Evolutionary conservation across 371 early-diverging fungal species (phyloP), one percentile per base, ranked within the genome.

Genomic region (Mucor indicus): DNA sequence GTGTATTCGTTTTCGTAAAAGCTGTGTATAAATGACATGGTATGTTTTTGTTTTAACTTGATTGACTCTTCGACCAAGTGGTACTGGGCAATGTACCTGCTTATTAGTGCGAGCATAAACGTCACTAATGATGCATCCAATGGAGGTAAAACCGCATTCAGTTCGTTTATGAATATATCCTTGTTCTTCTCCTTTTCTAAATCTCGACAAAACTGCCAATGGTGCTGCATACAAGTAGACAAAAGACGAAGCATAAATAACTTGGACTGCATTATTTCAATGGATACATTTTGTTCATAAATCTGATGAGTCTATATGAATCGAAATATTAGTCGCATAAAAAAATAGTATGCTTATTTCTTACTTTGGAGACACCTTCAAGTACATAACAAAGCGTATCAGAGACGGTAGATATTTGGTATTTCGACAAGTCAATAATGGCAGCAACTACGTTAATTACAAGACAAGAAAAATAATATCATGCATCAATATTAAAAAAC

Each of bases 241-340:
- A 90, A 53, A 41, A 91, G 60, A 40, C 83, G 77, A 45, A 91
- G 75, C 12, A 89, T 69, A 67, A 86, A 88, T 9, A 87, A 63
- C 54, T 91, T 89, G 12, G 87, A 85, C 53, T 87, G 86, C 55
- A 89, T 72, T 25, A 80, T 68, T 33, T 86, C 84, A n/a, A 69
- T 59, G n/a, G 83, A 81, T 8, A 81, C 70, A 50, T 60, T 62
- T 40, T 80, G 76, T 48, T 83, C 84, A 65, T 55, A 24, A 32
- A 69, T 67, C 50, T 49, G 55, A 52, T 54, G 53, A 13, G 50
- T 48, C 58, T 60, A 38, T 29, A 29, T 24, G 41, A 13, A 15
- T 16, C n/a, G n/a, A n/a, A n/a, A n/a, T n/a, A n/a, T n/a, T n/a
- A n/a, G n/a, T n/a, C 35, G 29, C 13, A 25, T 23, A 35, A 31